These are phyloP conservation scores for Acmispon strigosus DNA, from an alignment of 306 rosid genomes.

Conservation along the genomic window DNA sequence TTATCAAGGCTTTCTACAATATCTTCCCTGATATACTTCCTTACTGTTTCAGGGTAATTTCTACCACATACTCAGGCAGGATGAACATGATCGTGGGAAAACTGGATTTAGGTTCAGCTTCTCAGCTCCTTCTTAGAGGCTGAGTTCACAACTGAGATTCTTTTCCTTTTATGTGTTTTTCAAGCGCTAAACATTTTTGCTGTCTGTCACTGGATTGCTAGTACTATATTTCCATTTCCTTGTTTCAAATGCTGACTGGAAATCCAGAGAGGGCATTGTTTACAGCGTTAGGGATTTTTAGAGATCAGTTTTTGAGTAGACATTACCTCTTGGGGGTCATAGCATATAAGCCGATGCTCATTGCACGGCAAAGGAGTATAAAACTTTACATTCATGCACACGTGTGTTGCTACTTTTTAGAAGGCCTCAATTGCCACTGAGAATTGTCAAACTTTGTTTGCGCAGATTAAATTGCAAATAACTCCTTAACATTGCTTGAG, in stretches of 20 bases:
- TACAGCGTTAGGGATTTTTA: constrained; percentile 26
- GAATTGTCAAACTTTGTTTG: constrained; percentile 11
- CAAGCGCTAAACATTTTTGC: constrained; percentile 14
- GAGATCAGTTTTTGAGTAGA: constrained; percentile 20
- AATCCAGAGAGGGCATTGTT: constrained; percentile 28
- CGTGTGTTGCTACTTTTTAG: background rate
- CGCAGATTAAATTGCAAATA: constrained; percentile 19
- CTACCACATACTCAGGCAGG: constrained; percentile 65
- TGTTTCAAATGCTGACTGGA: constrained; percentile 28
- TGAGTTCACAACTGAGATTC: constrained; percentile 18
- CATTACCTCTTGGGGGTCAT: constrained; percentile 17
- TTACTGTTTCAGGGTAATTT: constrained; percentile 67
- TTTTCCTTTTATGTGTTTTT: constrained; percentile 14
- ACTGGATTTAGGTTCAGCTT: constrained; percentile 91
- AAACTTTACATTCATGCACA: constrained; percentile 1
- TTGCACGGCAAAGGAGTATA: constrained; percentile 8
- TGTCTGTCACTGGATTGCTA: constrained; percentile 7
- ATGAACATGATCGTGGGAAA: constrained; percentile 71
- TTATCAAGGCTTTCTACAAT: background rate
- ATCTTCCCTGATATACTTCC: constrained; percentile 15
- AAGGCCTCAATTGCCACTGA: constrained; percentile 13
- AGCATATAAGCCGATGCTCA: constrained; percentile 3
- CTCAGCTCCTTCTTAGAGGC: constrained; percentile 68
- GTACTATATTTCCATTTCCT: constrained; percentile 14
- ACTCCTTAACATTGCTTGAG: constrained; percentile 11